These are phyloP conservation scores for Phaseolus coccineus DNA, from an alignment of 331 rosid genomes.

Conservation along the genomic window DNA sequence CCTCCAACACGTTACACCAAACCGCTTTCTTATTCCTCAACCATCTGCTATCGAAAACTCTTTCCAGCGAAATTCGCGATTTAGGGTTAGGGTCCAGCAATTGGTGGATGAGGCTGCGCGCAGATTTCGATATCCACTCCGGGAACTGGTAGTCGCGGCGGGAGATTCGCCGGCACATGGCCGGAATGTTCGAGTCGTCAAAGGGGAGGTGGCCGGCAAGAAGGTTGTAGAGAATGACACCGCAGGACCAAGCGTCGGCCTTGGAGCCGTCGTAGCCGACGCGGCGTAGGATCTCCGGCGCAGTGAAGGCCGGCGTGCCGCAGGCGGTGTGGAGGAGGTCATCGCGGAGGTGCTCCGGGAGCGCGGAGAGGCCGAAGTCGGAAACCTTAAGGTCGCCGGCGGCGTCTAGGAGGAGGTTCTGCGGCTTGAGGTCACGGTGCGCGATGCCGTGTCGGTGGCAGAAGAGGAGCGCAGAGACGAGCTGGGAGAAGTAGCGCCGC, in stretches of 20 bases:
- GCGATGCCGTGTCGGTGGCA: conserved; percentile 85
- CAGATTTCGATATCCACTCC: conserved; percentile 63
- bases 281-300: conserved; percentile 79
- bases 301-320: conserved; percentile 91
- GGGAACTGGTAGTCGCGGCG: conserved; percentile 69
- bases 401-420: conserved; percentile 76
- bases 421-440: conserved; percentile 92
- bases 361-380: conserved; percentile 88
- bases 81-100: conserved; percentile 84
- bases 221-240: conserved; percentile 71
- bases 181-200: conserved; percentile 63
- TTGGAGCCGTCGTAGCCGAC: conserved; percentile 74
- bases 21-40: conserved; percentile 48
- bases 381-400: conserved; percentile 74
- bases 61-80: conserved; percentile 58
- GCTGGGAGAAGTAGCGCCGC: conserved; percentile 74
- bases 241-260: conserved; percentile 96
- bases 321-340: conserved; percentile 88
- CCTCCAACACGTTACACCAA: conserved; percentile 24
- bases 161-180: conserved; percentile 66
- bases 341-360: conserved; percentile 74
- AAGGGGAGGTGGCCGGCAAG: conserved; percentile 80
- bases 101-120: conserved; percentile 56
- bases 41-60: conserved; percentile 56
- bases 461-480: conserved; percentile 73